phyloP scores from a whole-genome alignment of 257 asterid species.

The Ophiorrhiza pumila region DNA sequence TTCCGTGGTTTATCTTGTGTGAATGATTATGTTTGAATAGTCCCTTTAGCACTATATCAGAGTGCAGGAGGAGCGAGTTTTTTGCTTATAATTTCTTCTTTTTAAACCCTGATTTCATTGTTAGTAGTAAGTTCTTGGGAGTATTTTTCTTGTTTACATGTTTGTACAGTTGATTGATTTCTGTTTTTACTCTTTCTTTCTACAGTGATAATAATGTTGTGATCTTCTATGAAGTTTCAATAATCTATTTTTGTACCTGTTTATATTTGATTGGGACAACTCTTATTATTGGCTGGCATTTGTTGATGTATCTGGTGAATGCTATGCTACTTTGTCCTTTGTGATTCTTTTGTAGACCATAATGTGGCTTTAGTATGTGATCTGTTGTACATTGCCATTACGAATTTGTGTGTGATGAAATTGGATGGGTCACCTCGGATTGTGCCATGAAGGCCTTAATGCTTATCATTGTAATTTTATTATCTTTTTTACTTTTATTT shows the following conservation, averaged over 20 bases:
- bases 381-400: not conserved
- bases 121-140: not conserved
- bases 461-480: not conserved
- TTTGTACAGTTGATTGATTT: not conserved
- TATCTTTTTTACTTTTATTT: not conserved
- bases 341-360: not conserved
- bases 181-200: not conserved
- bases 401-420: not conserved
- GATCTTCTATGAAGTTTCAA: not conserved
- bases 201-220: not conserved
- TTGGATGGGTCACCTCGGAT: too few species aligned
- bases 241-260: not conserved
- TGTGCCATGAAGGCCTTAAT: not conserved
- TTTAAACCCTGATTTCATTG: not conserved
- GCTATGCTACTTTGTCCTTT: not conserved
- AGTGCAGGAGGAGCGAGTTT: not conserved
- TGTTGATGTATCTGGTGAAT: not conserved
- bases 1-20: not conserved
- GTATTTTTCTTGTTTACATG: not conserved
- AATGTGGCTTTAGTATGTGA: not conserved
- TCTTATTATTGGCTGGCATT: not conserved
- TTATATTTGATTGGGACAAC: not conserved
- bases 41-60: not conserved
- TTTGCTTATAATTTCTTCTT: not conserved
- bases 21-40: not conserved